Evolutionary conservation across 176 grass and related monocot species (phyloP), one percentile per base, ranked within the genome.

Genomic region (Elaeis guineensis): DNA sequence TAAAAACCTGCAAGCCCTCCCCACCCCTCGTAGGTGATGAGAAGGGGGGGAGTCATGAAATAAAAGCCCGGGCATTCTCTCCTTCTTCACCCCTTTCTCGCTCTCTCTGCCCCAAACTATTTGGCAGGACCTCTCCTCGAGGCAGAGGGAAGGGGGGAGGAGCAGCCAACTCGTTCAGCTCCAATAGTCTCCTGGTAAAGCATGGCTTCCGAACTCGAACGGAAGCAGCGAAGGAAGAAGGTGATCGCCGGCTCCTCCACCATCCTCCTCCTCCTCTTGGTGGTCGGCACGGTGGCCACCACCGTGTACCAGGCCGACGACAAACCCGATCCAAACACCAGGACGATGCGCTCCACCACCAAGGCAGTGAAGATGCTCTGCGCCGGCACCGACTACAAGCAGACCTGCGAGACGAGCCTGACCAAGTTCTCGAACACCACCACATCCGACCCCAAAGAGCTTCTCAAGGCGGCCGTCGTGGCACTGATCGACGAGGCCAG

Each of bases 361-460:
- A 89, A 86, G 62, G 82, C 81, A 16, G 87, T 97, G 16, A 66
- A 90, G 62, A 78, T 85, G 44, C 75, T 97, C 52, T 97, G 92
- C 75, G 25, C 84, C 24, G 72, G 87, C 15, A 82, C 92, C 0
- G 92, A 97, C 75, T 97, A 80, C 87, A 65, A 49, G 5, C 69
- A 29, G 3, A 71, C 78, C 18, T 97, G 92, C 72, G 51, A 59
- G 60, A 75, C 75, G 17, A 97, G 79, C 49, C 64, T 97, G 64
- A 69, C 70, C 21, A 18, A 64, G 26, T 69, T 80, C 29, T 77
- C 64, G 30, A 12, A 22, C 1, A 61, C 64, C 3, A 64, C 53
- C 66, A 56, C 52, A 15, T 16, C 67, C 49, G 75, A 97, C 69
- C 87, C 87, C 12, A 80, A 82, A 73, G 78, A 74, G 5, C 72